Conservation (phyloP, 169 alveolate species). For the Plasmodium gallinaceum region DNA sequence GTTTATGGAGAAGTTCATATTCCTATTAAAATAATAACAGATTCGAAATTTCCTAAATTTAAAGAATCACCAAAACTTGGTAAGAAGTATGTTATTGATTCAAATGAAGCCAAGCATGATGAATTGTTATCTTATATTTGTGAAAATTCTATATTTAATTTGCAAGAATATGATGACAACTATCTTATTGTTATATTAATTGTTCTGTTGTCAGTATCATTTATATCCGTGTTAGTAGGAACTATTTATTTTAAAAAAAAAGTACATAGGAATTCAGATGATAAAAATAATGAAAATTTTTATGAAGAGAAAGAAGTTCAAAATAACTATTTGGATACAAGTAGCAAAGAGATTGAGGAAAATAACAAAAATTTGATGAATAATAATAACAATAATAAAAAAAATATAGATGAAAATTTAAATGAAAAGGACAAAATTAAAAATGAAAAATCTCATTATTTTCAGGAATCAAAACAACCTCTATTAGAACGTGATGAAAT, state of each 20-base stretch:
- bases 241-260: background rate
- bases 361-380: no score
- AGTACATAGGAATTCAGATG: background rate
- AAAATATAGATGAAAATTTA: no score
- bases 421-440: no score
- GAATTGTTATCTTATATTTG: conserved; percentile 57
- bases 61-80: conserved; percentile 37
- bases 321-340: no score
- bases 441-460: no score
- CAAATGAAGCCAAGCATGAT: conserved; percentile 44
- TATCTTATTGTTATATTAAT: conserved; percentile 15
- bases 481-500: no score
- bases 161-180: conserved; percentile 26
- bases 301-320: background rate
- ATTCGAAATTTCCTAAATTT: conserved; percentile 17
- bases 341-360: no score
- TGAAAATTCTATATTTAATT: conserved; percentile 62
- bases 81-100: conserved; percentile 23
- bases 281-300: background rate
- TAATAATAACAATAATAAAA: no score
- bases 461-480: no score
- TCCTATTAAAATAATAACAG: conserved; percentile 63
- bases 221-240: conserved; percentile 10
- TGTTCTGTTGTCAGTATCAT: conserved; percentile 2
- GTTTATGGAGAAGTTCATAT: conserved; percentile 67